Evolutionary conservation across 176 grass and related monocot species (phyloP).

Genomic region (Oryza glaberrima): DNA sequence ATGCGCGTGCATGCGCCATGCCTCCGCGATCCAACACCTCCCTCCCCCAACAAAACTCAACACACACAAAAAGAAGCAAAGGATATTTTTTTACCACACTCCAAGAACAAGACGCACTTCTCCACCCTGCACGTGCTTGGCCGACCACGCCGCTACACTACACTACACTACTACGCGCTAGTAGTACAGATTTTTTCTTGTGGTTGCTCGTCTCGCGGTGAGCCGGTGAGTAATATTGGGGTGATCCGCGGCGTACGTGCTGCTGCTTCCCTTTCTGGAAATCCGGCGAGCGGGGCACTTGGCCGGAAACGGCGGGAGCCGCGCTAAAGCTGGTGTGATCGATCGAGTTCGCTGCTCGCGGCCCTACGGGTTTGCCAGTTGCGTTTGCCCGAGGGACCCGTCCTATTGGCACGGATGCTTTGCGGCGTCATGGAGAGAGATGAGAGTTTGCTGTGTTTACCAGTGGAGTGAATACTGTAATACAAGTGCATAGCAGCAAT

Average conservation of each 20-base stretch:
- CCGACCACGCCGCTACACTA: slow-evolving; percentile 22
- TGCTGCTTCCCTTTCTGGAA: slow-evolving; percentile 31
- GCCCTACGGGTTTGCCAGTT: slow-evolving; percentile 53
- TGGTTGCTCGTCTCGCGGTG: slow-evolving; percentile 4
- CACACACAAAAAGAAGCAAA: background rate
- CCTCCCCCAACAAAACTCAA: slow-evolving; percentile 22
- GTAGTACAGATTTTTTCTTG: background rate
- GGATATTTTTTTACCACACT: background rate
- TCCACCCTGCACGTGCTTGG: slow-evolving; percentile 25
- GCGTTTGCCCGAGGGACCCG: slow-evolving; percentile 3
- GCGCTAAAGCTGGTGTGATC: background rate
- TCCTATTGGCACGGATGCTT: slow-evolving; percentile 31
- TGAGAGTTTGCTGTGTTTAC: slow-evolving; percentile 8
- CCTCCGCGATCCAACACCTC: background rate
- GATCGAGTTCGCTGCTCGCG: slow-evolving; percentile 38
- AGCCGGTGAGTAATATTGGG: background rate
- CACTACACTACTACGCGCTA: background rate
- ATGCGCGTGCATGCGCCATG: background rate
- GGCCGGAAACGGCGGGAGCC: slow-evolving; percentile 8
- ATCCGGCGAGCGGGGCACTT: slow-evolving; percentile 25
- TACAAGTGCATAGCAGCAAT: slow-evolving; percentile 31
- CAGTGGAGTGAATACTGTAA: slow-evolving; percentile 15
- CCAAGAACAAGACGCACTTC: slow-evolving; percentile 6
- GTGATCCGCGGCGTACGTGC: background rate
- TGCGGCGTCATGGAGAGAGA: slow-evolving; percentile 13